Evolutionary conservation across 345 rosid genomes (phyloP).

Genomic region (Camelina hispida): DNA sequence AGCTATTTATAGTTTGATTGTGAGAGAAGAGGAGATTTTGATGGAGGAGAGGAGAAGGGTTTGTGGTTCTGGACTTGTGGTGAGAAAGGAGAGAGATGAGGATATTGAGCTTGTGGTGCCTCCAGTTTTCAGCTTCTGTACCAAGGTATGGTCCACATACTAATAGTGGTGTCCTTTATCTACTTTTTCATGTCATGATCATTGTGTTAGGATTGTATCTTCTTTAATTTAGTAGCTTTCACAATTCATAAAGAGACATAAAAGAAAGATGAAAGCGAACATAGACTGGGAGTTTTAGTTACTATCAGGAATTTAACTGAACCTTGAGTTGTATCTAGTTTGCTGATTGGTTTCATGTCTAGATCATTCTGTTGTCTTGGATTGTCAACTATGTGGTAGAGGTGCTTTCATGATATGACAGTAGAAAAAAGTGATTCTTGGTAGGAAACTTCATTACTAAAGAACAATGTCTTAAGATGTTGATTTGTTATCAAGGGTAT

Average conservation of each 20-base stretch:
- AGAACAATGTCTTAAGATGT: not conserved
- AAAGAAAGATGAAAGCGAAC: not conserved
- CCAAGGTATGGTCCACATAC: constrained; percentile 34
- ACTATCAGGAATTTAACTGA: not conserved
- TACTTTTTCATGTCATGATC: constrained; percentile 6
- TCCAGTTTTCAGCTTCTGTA: constrained; percentile 73
- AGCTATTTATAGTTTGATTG: constrained; percentile 64
- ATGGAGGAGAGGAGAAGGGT: constrained; percentile 56
- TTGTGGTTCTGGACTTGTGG: constrained; percentile 47
- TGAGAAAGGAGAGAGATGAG: constrained; percentile 61
- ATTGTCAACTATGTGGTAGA: constrained; percentile 9
- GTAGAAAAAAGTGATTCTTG: not conserved
- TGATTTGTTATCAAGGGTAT: not conserved
- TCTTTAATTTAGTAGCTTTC: not conserved
- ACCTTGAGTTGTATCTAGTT: not conserved
- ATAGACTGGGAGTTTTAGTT: not conserved
- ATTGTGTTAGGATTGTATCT: not conserved
- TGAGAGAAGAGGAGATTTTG: constrained; percentile 79
- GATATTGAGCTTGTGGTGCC: constrained; percentile 76
- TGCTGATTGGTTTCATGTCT: constrained; percentile 3
- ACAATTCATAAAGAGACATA: not conserved
- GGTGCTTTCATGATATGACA: constrained; percentile 8
- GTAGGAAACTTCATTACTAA: not conserved
- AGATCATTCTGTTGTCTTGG: not conserved
- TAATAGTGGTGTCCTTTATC: not conserved